phyloP scores from a whole-genome alignment of 1,284 basidiomycete genomes.

The Cryptococcus hybrid region DNA sequence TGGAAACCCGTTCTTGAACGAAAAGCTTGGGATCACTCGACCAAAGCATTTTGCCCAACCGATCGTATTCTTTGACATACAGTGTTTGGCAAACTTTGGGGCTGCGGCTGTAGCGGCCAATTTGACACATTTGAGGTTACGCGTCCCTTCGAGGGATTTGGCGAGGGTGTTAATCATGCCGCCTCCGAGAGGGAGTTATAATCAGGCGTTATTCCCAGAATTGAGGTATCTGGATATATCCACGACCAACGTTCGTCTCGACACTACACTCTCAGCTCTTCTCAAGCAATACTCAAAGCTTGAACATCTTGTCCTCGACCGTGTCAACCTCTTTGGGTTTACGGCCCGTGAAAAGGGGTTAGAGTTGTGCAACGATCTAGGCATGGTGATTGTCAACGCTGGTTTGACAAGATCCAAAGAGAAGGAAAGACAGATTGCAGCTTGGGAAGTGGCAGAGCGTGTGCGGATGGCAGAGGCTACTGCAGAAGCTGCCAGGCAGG shows the following conservation, averaged over 20 bases:
- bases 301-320: constrained; percentile 50
- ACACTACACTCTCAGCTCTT: constrained; percentile 40
- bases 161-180: constrained; percentile 37
- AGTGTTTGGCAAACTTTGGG: constrained; percentile 46
- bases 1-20: constrained; percentile 38
- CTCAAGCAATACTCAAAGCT: constrained; percentile 35
- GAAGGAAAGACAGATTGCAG: constrained; percentile 41
- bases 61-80: constrained; percentile 52
- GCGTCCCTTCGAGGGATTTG: constrained; percentile 47
- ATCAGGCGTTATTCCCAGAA: constrained; percentile 32
- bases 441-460: constrained; percentile 41
- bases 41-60: constrained; percentile 52
- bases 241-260: constrained; percentile 50
- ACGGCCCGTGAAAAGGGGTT: constrained; percentile 42
- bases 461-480: constrained; percentile 29
- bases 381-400: constrained; percentile 36
- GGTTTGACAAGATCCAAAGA: constrained; percentile 46
- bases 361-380: constrained; percentile 43
- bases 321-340: constrained; percentile 51
- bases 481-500: constrained; percentile 18
- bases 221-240: constrained; percentile 50
- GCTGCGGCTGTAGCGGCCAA: constrained; percentile 38
- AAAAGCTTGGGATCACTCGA: constrained; percentile 32
- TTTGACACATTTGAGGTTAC: constrained; percentile 47
- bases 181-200: constrained; percentile 6